phyloP scores from a whole-genome alignment of 176 grass and related monocot genomes.

The Echinochloa phyllopogon region DNA sequence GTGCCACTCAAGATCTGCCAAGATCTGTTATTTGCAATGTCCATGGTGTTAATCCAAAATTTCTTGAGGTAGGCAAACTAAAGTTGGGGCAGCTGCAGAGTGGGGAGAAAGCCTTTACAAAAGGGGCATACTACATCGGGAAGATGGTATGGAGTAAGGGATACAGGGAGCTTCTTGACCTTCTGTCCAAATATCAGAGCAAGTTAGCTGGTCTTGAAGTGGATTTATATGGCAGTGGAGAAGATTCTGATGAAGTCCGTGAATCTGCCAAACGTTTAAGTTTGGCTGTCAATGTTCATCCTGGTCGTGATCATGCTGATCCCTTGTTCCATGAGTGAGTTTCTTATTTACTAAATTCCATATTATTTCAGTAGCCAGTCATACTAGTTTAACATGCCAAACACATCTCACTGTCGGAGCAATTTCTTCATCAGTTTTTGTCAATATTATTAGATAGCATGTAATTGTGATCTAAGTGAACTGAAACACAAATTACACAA shows the following conservation, averaged over 20 bases:
- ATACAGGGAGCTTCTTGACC: conserved; percentile 84
- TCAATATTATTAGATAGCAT: conserved; percentile 8
- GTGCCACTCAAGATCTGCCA: conserved; percentile 85
- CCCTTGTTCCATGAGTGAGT: conserved; percentile 91
- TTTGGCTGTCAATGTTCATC: conserved; percentile 73
- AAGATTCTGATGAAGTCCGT: conserved; percentile 77
- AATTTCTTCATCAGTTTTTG: conserved; percentile 8
- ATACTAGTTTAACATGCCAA: not conserved
- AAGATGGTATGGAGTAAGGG: conserved; percentile 99
- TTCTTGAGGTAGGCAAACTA: conserved; percentile 84
- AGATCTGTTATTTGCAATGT: conserved; percentile 92
- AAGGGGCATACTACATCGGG: conserved; percentile 88
- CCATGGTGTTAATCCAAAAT: conserved; percentile 97
- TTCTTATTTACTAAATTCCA: conserved; percentile 31
- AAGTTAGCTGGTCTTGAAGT: conserved; percentile 72
- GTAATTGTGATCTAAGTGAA: conserved; percentile 10
- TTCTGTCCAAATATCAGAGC: conserved; percentile 79
- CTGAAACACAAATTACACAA: conserved; percentile 3
- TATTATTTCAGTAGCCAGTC: conserved; percentile 1
- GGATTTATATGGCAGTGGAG: conserved; percentile 91
- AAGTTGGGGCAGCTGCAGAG: conserved; percentile 76
- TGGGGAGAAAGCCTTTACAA: conserved; percentile 76
- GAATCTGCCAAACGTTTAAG: conserved; percentile 66
- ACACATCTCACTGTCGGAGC: not conserved
- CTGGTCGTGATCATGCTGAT: conserved; percentile 91